Conservation (phyloP, 2,329 filamentous ascomycete species). For the Fusarium transvaalense region DNA sequence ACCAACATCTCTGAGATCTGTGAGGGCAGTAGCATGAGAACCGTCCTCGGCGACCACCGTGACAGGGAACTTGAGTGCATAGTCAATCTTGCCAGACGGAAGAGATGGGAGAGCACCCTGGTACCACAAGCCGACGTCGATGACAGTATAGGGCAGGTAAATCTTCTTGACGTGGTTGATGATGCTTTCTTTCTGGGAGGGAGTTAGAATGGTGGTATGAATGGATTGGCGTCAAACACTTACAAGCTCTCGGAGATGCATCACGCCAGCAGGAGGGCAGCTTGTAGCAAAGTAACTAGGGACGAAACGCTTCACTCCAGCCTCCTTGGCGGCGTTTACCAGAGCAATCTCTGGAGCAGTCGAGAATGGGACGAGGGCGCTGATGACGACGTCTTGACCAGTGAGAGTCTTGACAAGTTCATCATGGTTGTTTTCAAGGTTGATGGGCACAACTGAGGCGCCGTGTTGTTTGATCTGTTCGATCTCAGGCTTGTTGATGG, state of each 20-base stretch:
- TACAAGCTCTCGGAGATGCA: slow-evolving; percentile 27
- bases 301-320: slow-evolving; percentile 34
- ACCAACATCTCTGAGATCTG: slow-evolving; percentile 66
- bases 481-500: slow-evolving; percentile 31
- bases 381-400: slow-evolving; percentile 33
- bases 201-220: neutral
- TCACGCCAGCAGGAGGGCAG: slow-evolving; percentile 26
- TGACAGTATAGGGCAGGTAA: slow-evolving; percentile 65
- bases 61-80: slow-evolving; percentile 51
- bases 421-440: slow-evolving; percentile 17
- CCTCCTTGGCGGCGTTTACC: slow-evolving; percentile 29
- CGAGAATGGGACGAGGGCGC: slow-evolving; percentile 3
- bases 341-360: slow-evolving; percentile 18
- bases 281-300: slow-evolving; percentile 26
- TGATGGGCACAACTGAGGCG: slow-evolving; percentile 20
- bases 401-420: slow-evolving; percentile 25
- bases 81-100: slow-evolving; percentile 48
- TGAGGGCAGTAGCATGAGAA: slow-evolving; percentile 57
- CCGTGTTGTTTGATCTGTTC: slow-evolving; percentile 15
- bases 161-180: slow-evolving; percentile 62
- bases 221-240: neutral
- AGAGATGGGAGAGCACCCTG: slow-evolving; percentile 55
- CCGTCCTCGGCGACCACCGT: slow-evolving; percentile 61
- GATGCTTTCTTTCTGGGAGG: slow-evolving; percentile 60
- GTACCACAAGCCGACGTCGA: slow-evolving; percentile 72